Evolutionary conservation across 441 rosid species (phyloP).

Genomic region (Erodium trifolium): DNA sequence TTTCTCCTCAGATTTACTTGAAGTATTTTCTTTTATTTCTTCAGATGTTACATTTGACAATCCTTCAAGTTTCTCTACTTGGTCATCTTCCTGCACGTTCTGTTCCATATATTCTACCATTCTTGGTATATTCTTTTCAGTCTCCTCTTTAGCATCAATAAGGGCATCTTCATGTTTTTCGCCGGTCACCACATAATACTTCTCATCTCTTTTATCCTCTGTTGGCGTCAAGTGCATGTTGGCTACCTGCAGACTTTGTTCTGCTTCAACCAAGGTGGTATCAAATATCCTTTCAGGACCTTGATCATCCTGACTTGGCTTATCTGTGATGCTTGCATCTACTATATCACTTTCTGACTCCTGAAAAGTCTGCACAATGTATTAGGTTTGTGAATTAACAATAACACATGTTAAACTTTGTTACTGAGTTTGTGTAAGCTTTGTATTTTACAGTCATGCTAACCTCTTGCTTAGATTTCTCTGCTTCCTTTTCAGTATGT

Average conservation of each 20-base stretch:
- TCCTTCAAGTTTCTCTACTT: conserved; percentile 6
- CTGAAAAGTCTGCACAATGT: conserved; percentile 3
- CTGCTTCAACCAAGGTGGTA: neutral
- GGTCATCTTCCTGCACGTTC: conserved; percentile 1
- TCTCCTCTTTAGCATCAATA: neutral
- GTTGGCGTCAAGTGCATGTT: neutral
- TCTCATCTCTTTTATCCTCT: too few species aligned
- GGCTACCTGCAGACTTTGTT: neutral
- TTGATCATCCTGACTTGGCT: neutral
- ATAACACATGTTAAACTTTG: conserved; percentile 5
- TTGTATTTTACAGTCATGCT: neutral
- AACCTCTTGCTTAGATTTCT: conserved; percentile 3
- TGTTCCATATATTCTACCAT: conserved; percentile 3
- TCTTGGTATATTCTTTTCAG: neutral
- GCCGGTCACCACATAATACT: too few species aligned
- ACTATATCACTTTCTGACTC: neutral
- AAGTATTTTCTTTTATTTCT: conserved; percentile 12
- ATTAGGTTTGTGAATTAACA: neutral
- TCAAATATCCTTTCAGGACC: neutral
- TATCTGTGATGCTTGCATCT: neutral
- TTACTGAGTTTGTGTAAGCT: conserved; percentile 2
- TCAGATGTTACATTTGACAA: conserved; percentile 2
- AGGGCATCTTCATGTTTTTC: too few species aligned
- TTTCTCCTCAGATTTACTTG: conserved; percentile 7
- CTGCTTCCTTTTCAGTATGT: conserved; percentile 1